Evolutionary conservation across 2,329 filamentous ascomycete species (phyloP).

Genomic region (Botrytis porri): DNA sequence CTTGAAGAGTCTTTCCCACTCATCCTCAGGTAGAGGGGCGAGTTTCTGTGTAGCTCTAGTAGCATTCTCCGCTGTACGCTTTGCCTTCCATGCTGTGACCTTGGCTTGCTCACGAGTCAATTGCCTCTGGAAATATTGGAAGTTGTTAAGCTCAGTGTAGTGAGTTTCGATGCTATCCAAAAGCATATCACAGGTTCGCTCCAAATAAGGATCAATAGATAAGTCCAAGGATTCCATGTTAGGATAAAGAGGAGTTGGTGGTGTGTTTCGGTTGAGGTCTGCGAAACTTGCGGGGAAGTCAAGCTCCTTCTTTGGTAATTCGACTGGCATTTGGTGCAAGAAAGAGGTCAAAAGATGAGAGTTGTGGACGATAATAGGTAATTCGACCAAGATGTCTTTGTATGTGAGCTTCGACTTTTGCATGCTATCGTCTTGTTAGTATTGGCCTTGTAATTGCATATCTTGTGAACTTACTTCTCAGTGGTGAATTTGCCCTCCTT

Average conservation of each 20-base stretch:
- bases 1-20: conserved; percentile 99
- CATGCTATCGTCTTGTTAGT: conserved; percentile 54
- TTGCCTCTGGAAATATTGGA: conserved; percentile 94
- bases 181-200: conserved; percentile 96
- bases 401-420: conserved; percentile 93
- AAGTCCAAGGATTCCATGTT: conserved; percentile 85
- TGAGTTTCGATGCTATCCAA: conserved; percentile 96
- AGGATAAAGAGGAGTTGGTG: conserved; percentile 68
- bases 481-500: conserved; percentile 97
- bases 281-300: conserved; percentile 75
- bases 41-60: conserved; percentile 84
- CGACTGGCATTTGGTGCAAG: conserved; percentile 82
- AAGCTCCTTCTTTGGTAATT: conserved; percentile 63
- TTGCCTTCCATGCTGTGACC: conserved; percentile 93
- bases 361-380: conserved; percentile 90
- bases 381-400: conserved; percentile 88
- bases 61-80: conserved; percentile 94
- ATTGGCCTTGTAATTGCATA: not conserved
- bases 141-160: conserved; percentile 99
- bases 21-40: conserved; percentile 83
- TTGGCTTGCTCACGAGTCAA: conserved; percentile 92
- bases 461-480: conserved; percentile 68
- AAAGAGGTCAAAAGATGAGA: conserved; percentile 94
- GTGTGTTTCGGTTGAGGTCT: conserved; percentile 67
- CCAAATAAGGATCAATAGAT: conserved; percentile 93